Evolutionary conservation across 306 rosid species (phyloP).

Genomic region (Albizia julibrissin): DNA sequence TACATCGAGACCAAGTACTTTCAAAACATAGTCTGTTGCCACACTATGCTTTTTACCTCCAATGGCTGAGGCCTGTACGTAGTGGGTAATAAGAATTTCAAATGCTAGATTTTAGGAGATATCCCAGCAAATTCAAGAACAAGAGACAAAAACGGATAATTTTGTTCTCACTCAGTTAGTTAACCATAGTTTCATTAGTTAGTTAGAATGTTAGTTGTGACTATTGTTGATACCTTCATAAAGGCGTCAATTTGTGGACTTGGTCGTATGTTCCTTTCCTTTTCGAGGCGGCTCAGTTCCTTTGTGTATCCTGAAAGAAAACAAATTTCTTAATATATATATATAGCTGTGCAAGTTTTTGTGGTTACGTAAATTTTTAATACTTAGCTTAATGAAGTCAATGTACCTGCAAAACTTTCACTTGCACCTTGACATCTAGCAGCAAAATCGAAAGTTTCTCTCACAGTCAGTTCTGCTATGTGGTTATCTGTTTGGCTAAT

Average conservation of each 20-base stretch:
- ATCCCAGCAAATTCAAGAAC: neutral
- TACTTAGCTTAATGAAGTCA: neutral
- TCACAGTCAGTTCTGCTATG: slow-evolving; percentile 73
- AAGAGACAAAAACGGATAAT: neutral
- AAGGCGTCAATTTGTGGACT: slow-evolving; percentile 82
- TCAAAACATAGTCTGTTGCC: slow-evolving; percentile 73
- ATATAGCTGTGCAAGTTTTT: neutral
- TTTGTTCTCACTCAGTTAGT: neutral
- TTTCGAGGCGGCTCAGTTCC: slow-evolving; percentile 53
- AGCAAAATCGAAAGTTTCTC: slow-evolving; percentile 94
- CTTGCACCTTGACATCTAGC: slow-evolving; percentile 89
- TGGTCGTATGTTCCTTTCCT: slow-evolving; percentile 64
- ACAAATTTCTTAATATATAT: neutral
- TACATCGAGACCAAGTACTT: slow-evolving; percentile 82
- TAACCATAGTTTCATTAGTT: neutral
- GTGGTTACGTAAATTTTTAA: neutral
- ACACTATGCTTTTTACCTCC: slow-evolving; percentile 76
- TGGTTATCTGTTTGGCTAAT: slow-evolving; percentile 87
- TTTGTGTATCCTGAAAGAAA: slow-evolving; percentile 45
- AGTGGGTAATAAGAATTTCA: slow-evolving; percentile 25
- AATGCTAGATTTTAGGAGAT: slow-evolving; percentile 9
- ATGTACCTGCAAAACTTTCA: slow-evolving; percentile 63
- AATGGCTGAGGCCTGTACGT: slow-evolving; percentile 66
- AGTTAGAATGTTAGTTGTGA: neutral
- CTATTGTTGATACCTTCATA: slow-evolving; percentile 64